A percentile compares a stretch with the other conserved stretches of the same genome.
Conservation (phyloP, 306 rosid species). For the Fragaria ananassa region DNA sequence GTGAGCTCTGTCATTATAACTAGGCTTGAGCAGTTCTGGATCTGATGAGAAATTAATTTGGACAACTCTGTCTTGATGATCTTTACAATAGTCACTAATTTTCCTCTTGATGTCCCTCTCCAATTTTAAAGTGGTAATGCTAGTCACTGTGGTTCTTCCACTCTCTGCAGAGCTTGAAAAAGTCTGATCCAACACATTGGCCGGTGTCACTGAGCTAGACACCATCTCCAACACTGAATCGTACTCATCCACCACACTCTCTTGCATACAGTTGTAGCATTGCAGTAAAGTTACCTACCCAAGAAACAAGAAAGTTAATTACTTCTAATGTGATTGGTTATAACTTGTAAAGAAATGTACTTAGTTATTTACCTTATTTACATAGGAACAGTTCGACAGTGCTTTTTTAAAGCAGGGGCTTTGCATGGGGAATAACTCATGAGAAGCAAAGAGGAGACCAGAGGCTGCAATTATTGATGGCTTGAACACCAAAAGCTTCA, state of each 20-base stretch:
- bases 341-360: not conserved
- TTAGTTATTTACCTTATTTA: constrained; percentile 52
- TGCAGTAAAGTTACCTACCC: constrained; percentile 52
- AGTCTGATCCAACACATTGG: constrained; percentile 72
- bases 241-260: constrained; percentile 47
- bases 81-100: constrained; percentile 28
- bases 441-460: constrained; percentile 69
- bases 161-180: constrained; percentile 67
- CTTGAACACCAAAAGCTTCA: constrained; percentile 69
- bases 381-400: constrained; percentile 53
- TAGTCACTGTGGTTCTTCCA: constrained; percentile 37
- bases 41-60: constrained; percentile 42
- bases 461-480: constrained; percentile 83
- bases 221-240: constrained; percentile 43
- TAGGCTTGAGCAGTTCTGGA: constrained; percentile 34
- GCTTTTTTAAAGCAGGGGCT: constrained; percentile 57
- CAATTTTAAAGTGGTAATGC: constrained; percentile 22
- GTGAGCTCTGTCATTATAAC: constrained; percentile 14
- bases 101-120: constrained; percentile 56
- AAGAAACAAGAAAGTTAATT: not conserved
- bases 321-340: not conserved
- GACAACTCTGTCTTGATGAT: constrained; percentile 27
- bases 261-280: constrained; percentile 59
- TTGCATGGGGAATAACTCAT: constrained; percentile 80
- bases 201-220: constrained; percentile 63